Conservation (phyloP, 805 yeast species). For the Saturnispora diversa region DNA sequence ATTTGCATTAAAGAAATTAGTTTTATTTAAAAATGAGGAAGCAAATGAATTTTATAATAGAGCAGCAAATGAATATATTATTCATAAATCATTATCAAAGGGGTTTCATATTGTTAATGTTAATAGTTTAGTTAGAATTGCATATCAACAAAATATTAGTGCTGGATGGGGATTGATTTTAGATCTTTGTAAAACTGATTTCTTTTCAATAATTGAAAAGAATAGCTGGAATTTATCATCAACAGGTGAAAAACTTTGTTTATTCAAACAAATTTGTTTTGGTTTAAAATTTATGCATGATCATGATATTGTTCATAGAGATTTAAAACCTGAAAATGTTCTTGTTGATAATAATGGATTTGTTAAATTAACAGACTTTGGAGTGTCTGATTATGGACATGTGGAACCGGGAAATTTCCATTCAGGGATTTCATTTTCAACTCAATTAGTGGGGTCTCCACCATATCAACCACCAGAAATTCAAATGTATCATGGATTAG, state of each 20-base stretch:
- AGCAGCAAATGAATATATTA: slow-evolving; percentile 61
- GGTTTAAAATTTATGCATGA: slow-evolving; percentile 67
- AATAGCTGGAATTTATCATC: slow-evolving; percentile 48
- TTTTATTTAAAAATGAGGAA: slow-evolving; percentile 53
- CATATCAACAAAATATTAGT: slow-evolving; percentile 43
- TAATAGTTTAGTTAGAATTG: slow-evolving; percentile 47
- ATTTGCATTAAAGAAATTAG: slow-evolving; percentile 67
- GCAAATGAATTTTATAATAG: slow-evolving; percentile 68
- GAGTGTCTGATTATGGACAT: slow-evolving; percentile 72
- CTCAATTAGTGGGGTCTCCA: slow-evolving; percentile 70
- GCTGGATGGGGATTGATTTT: slow-evolving; percentile 80
- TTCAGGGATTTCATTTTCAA: slow-evolving; percentile 33
- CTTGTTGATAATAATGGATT: slow-evolving; percentile 51
- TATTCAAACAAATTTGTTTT: slow-evolving; percentile 64
- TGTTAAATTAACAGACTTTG: slow-evolving; percentile 86
- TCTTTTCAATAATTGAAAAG: slow-evolving; percentile 50
- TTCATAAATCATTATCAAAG: slow-evolving; percentile 47
- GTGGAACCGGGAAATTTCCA: slow-evolving; percentile 45
- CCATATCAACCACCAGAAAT: slow-evolving; percentile 83
- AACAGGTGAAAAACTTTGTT: slow-evolving; percentile 49
- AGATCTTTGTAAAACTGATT: slow-evolving; percentile 54
- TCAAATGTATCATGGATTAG: slow-evolving; percentile 40
- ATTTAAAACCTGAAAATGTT: slow-evolving; percentile 89
- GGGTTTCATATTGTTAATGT: slow-evolving; percentile 62
- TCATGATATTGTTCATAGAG: slow-evolving; percentile 82